phyloP scores from a whole-genome alignment of 2,329 filamentous ascomycete species.

The Botrytis byssoidea region DNA sequence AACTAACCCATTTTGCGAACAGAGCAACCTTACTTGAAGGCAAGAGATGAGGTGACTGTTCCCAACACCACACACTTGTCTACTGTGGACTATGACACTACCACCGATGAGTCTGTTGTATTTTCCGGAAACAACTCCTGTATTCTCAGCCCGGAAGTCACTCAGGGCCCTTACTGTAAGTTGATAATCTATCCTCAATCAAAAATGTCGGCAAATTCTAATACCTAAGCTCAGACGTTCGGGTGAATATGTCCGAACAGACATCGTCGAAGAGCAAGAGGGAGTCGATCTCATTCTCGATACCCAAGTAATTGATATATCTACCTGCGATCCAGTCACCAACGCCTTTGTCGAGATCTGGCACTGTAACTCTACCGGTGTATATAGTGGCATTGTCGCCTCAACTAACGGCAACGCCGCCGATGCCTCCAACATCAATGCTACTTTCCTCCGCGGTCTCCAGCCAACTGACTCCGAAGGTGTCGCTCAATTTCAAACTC shows the following conservation, averaged over 20 bases:
- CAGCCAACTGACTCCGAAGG: constrained; percentile 44
- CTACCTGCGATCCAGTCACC: constrained; percentile 43
- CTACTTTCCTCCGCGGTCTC: constrained; percentile 45
- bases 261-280: constrained; percentile 36
- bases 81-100: constrained; percentile 35
- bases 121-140: constrained; percentile 48
- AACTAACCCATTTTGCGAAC: neutral
- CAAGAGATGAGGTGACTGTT: constrained; percentile 26
- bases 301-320: constrained; percentile 43
- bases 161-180: constrained; percentile 53
- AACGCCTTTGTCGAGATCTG: constrained; percentile 42
- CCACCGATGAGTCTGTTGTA: constrained; percentile 41
- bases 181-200: fast-evolving
- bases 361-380: constrained; percentile 44
- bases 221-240: constrained; percentile 37
- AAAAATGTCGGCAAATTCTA: neutral
- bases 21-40: constrained; percentile 2
- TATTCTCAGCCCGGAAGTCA: constrained; percentile 52
- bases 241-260: constrained; percentile 41
- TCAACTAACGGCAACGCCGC: constrained; percentile 44
- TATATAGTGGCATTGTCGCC: constrained; percentile 43
- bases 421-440: constrained; percentile 42
- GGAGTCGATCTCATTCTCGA: constrained; percentile 45
- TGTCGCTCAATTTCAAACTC: constrained; percentile 41
- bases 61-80: constrained; percentile 27